These are phyloP conservation scores for Eudorina sp. DNA, from an alignment of 139 green algal genomes.

Conservation along the genomic window DNA sequence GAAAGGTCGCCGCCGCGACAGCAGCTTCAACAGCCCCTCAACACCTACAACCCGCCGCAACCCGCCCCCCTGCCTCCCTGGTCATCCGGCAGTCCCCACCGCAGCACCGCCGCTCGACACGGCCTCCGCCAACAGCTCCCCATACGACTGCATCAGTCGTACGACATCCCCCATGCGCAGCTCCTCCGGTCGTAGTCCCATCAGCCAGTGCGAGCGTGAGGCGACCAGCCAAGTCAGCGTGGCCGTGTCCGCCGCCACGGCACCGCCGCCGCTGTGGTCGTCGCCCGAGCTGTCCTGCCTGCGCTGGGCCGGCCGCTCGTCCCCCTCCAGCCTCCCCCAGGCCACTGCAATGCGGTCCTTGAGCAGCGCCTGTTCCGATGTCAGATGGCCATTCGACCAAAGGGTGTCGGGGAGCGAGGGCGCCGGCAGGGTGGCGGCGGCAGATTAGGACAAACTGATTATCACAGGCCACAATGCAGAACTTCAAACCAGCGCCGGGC, in stretches of 20 bases:
- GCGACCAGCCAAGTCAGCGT: neutral
- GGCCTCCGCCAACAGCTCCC: conserved; percentile 8
- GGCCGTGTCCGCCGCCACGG: neutral
- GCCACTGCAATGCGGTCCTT: neutral
- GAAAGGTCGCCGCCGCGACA: no score
- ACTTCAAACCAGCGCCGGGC: no score
- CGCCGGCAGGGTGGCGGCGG: neutral
- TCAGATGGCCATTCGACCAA: neutral
- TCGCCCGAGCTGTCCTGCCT: neutral
- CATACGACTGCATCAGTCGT: conserved; percentile 47
- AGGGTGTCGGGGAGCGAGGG: neutral
- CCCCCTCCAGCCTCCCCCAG: neutral
- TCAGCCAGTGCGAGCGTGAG: conserved; percentile 18
- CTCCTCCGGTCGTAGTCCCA: conserved; percentile 23
- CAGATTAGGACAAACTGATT: neutral
- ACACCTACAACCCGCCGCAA: no score
- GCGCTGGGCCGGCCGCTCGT: neutral
- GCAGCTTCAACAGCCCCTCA: no score
- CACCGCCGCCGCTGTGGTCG: neutral
- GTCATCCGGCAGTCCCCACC: no score
- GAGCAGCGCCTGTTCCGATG: neutral
- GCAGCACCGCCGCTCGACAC: no score
- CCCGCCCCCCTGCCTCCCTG: no score
- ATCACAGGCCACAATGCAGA: no score
- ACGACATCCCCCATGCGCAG: conserved; percentile 43